Base-by-base conservation (phyloP, 257 asterid genomes). In the Penstemon davidsonii region DNA sequence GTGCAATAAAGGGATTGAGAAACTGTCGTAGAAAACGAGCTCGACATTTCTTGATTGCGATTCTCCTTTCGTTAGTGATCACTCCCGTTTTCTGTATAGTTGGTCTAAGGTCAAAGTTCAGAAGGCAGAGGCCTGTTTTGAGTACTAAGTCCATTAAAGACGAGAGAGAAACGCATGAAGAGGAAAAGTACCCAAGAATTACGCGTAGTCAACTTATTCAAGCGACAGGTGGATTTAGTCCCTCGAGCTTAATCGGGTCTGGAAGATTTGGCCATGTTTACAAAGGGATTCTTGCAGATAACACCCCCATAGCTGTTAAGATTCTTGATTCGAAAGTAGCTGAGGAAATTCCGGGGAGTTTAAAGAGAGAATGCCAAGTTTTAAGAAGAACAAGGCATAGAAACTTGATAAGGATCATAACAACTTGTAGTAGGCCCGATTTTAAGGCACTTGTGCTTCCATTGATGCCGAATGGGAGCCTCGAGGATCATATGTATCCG, bases 371-470 rank as follows among this genome's bases (percentile, higher is more conserved):
- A 69, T 88, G 96, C 38, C 87, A 88, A 62, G 89, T 91, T 52
- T 53, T 91, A 81, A 88, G 74, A 55, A 78, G 88, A 42, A 86
- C 86, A 0, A 73, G 91, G 74, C 97, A 91, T 6, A 76, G 95
- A 52, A 91, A 91, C 58, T 50, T 86, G 87, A 85, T 86, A 9
- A 77, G 84, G 76, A 91, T 91, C 79, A 84, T 88, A 37, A 82
- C 96, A 0, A 73, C 88, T 0, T 91, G 96, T 71, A 88, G 91
- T 67, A 62, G 83, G 77, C 92, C 95, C 3, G 91, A 91, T 41
- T 88, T 91, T 13, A 88, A 88, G 76, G 97, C 97, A 25, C 81
- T 91, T n/a, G 96, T 91, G 15, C 86, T 91, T 19, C 96, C 97
- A 1, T 60, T 86, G 72, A 91, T 86, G 97, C 74, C 81, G 0